Conservation (phyloP, 495 filamentous ascomycete species). For the Bacidia rubella region DNA sequence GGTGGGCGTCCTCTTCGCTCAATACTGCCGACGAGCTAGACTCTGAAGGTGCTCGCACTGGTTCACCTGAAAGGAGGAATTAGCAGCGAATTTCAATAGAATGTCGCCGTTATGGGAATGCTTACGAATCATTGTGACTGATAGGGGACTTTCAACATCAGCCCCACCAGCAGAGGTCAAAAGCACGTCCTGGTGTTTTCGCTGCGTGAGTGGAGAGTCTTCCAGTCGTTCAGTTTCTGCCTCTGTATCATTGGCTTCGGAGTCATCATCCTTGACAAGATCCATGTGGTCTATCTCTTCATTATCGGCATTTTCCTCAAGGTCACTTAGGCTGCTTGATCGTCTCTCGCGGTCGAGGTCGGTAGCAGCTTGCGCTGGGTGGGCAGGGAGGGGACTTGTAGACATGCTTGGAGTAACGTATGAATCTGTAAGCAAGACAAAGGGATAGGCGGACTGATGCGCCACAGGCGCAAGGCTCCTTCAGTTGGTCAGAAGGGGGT, state of each 20-base stretch:
- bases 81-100: neutral
- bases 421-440: neutral
- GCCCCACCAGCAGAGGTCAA: conserved; percentile 28
- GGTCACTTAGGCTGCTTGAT: conserved; percentile 79
- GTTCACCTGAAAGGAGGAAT: neutral
- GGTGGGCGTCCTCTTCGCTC: conserved; percentile 11
- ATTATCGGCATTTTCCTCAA: conserved; percentile 63
- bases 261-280: conserved; percentile 22
- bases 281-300: conserved; percentile 39
- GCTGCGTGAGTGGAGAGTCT: conserved; percentile 69
- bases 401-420: neutral
- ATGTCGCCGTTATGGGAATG: neutral
- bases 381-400: neutral
- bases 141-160: neutral
- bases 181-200: conserved; percentile 46
- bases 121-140: neutral
- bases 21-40: conserved; percentile 15
- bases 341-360: conserved; percentile 28
- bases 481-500: neutral
- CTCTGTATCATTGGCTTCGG: conserved; percentile 74
- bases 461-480: neutral
- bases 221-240: conserved; percentile 94
- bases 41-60: conserved; percentile 9
- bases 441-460: neutral
- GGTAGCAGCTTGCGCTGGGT: neutral